A percentile compares a stretch with the other conserved stretches of the same genome.
These are phyloP conservation scores for Ulota crispa DNA, from an alignment of 225 moss, liverwort and hornwort genomes.

Conservation along the genomic window DNA sequence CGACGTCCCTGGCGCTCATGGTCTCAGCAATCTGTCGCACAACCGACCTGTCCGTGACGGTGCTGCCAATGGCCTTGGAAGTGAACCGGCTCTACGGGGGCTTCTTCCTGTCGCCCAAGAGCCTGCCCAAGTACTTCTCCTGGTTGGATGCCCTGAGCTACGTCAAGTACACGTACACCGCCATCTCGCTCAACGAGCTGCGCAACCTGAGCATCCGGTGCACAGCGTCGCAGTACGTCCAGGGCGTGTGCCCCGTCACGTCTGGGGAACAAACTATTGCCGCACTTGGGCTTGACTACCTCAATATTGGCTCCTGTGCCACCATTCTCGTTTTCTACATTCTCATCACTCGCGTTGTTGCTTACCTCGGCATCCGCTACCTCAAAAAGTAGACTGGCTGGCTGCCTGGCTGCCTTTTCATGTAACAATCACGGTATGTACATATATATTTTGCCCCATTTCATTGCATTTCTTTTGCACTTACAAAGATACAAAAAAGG, in stretches of 20 bases:
- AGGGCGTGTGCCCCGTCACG: constrained; percentile 57
- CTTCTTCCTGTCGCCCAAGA: constrained; percentile 67
- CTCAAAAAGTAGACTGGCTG: constrained; percentile 48
- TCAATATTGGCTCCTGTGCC: constrained; percentile 63
- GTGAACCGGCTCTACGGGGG: constrained; percentile 82
- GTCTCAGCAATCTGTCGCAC: constrained; percentile 79
- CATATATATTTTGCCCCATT: neutral
- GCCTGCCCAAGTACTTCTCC: constrained; percentile 71
- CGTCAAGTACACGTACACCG: constrained; percentile 82
- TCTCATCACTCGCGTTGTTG: constrained; percentile 59
- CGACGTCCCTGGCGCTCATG: constrained; percentile 85
- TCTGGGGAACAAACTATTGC: constrained; percentile 58
- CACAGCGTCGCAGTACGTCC: constrained; percentile 45
- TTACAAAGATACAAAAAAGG: neutral
- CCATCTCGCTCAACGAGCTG: constrained; percentile 87
- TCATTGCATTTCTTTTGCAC: neutral
- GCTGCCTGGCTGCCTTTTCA: too few relatives aligned
- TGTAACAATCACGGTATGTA: constrained; percentile 11
- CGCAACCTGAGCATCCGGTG: constrained; percentile 51
- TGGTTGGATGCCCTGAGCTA: constrained; percentile 86
- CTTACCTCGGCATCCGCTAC: constrained; percentile 84
- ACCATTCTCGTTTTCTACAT: constrained; percentile 71
- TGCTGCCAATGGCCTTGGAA: constrained; percentile 77
- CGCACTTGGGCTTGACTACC: constrained; percentile 68
- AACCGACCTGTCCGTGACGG: constrained; percentile 80